Evolutionary conservation across 2,329 filamentous ascomycete genomes (phyloP), one percentile per base, ranked within the genome.

Genomic region (Bipolaris victoriae): DNA sequence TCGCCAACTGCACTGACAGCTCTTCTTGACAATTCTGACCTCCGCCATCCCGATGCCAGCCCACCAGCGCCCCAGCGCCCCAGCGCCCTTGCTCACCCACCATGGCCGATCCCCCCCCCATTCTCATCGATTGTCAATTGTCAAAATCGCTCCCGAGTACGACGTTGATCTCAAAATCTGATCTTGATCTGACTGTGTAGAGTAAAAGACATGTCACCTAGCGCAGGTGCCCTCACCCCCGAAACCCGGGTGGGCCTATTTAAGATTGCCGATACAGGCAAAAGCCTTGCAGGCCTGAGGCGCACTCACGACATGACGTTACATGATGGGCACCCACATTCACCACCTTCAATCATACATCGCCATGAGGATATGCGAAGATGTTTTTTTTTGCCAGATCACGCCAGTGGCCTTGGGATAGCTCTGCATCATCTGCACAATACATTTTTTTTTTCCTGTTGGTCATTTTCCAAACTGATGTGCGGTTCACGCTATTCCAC

Each of bases 201-300:
- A 33, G 16, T 20, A 20, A 20, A 20, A 20, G 20, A 20, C 6
- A 35, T 20, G 52, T 24, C n/a, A 37, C 10, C 29, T 26, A 11
- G 31, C 49, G 15, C 33, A 33, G 22, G 57, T 37, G 44, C 46
- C 46, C 49, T 48, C 52, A 44, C 44, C 37, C 29, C 29, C 49
- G 41, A 53, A 55, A 46, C 37, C 29, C 33, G 44, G 43, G 57
- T 59, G 57, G 55, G 52, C 41, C 62, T 41, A 15, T 39, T 39
- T 61, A 52, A 65, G 48, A 65, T 65, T 65, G 61, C 41, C 62
- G 62, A 65, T 63, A 63, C 51, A 50, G 40, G 49, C 52, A 37
- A 46, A 57, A 41, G 31, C 44, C 36, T 52, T 52, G 41, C 41
- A n/a, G 15, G 26, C 37, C 36, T 51, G 46, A 40, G 35, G 24